phyloP scores from a whole-genome alignment of 2,329 filamentous ascomycete genomes.

The Ophiostoma sp. region DNA sequence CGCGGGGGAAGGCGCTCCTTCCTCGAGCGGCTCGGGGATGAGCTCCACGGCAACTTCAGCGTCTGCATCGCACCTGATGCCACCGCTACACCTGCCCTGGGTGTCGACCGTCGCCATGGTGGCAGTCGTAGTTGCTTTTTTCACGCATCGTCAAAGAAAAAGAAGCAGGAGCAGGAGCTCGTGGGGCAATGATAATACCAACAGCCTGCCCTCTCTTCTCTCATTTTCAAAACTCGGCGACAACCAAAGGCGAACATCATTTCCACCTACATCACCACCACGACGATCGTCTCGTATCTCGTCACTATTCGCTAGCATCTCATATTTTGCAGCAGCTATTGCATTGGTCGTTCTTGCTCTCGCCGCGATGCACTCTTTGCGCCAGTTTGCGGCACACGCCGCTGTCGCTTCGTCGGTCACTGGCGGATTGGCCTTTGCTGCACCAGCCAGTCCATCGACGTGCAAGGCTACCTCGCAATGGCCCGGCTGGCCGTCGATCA shows the following conservation, averaged over 20 bases:
- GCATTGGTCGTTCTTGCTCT: background rate
- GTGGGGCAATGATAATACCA: background rate
- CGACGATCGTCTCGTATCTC: background rate
- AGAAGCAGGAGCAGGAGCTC: background rate
- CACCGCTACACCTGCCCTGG: constrained; percentile 13
- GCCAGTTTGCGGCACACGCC: constrained; percentile 5
- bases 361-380: background rate
- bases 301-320: background rate
- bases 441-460: background rate
- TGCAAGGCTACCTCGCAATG: constrained; percentile 24
- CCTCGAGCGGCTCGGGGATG: background rate
- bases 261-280: background rate
- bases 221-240: background rate
- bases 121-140: background rate
- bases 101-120: background rate
- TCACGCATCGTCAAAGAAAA: background rate
- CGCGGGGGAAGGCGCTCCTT: constrained; percentile 14
- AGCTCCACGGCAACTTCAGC: background rate
- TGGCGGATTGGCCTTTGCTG: background rate
- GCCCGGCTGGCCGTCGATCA: constrained; percentile 24
- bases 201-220: background rate
- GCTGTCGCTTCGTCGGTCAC: background rate
- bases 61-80: background rate
- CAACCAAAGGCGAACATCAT: background rate
- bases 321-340: background rate